phyloP scores from a whole-genome alignment of 768 basidiomycete genomes.

The Heimioporus sp. region DNA sequence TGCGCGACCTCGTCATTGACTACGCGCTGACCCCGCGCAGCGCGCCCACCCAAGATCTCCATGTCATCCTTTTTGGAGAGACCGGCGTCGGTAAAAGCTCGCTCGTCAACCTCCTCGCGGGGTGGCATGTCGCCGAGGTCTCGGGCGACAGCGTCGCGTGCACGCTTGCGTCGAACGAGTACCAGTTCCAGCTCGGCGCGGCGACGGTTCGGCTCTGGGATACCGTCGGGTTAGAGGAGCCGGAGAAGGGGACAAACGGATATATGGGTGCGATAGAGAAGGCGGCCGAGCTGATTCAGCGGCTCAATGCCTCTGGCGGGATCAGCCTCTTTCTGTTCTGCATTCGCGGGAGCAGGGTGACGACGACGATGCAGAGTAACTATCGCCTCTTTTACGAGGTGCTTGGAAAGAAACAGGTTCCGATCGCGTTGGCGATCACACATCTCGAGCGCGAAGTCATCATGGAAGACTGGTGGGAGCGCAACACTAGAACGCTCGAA shows the following conservation, averaged over 20 bases:
- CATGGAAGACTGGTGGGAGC: slow-evolving; percentile 34
- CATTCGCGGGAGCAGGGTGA: slow-evolving; percentile 30
- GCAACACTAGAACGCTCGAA: slow-evolving; percentile 22
- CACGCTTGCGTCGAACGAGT: slow-evolving; percentile 27
- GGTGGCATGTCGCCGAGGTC: slow-evolving; percentile 24
- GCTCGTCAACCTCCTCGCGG: slow-evolving; percentile 37
- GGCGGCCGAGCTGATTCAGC: slow-evolving; percentile 31
- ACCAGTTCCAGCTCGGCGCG: slow-evolving; percentile 24
- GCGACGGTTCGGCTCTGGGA: slow-evolving; percentile 28
- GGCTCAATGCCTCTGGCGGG: slow-evolving; percentile 25
- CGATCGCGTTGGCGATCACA: slow-evolving; percentile 38
- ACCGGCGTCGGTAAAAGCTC: slow-evolving; percentile 35
- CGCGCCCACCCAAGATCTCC: slow-evolving; percentile 17
- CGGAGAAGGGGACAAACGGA: slow-evolving; percentile 9
- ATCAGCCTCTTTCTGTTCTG: slow-evolving; percentile 33
- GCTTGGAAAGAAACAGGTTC: slow-evolving; percentile 37
- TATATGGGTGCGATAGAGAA: slow-evolving; percentile 28
- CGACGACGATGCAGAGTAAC: slow-evolving; percentile 27
- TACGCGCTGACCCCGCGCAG: slow-evolving; percentile 21
- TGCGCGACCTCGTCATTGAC: slow-evolving; percentile 23
- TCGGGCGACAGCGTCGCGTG: slow-evolving; percentile 31
- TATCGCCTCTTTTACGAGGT: slow-evolving; percentile 38
- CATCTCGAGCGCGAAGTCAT: slow-evolving; percentile 33
- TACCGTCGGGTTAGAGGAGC: slow-evolving; percentile 32
- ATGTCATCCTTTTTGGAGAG: slow-evolving; percentile 42